Percentiles rank a stretch among this genome's conserved stretches.
These are phyloP conservation scores for Claviceps lovelessii DNA, from an alignment of 2,329 filamentous ascomycete genomes.

Conservation along the genomic window DNA sequence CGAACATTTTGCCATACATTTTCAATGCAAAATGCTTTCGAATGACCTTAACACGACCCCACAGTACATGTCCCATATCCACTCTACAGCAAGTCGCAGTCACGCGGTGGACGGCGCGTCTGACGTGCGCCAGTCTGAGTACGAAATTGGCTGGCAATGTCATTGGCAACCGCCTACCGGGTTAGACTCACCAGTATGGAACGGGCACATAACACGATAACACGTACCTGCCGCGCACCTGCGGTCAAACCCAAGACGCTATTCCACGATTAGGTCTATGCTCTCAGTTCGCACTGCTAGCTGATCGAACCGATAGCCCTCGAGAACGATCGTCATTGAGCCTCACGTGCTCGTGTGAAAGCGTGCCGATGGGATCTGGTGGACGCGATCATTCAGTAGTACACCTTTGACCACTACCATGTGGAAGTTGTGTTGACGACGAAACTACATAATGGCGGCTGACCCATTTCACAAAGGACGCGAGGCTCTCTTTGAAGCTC, in stretches of 20 bases:
- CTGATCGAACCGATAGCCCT: background rate
- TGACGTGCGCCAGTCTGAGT: too few species aligned
- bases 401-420: background rate
- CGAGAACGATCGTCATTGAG: background rate
- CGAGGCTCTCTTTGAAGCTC: conserved; percentile 24
- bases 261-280: too few species aligned
- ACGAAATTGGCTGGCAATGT: too few species aligned
- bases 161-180: background rate
- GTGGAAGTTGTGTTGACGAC: background rate
- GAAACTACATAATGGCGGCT: conserved; percentile 20
- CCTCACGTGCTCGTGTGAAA: background rate
- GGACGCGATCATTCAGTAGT: background rate
- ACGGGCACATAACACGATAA: background rate
- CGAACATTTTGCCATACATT: too few species aligned
- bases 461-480: conserved; percentile 25
- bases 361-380: background rate
- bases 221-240: background rate
- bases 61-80: background rate
- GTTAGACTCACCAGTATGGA: background rate
- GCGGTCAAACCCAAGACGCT: background rate
- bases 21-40: too few species aligned
- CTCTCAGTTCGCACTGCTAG: background rate
- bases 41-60: too few species aligned
- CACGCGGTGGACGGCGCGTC: background rate
- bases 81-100: background rate